Evolutionary conservation across 306 rosid genomes (phyloP), one percentile per base, ranked within the genome.

Genomic region (Casuarina equisetifolia): DNA sequence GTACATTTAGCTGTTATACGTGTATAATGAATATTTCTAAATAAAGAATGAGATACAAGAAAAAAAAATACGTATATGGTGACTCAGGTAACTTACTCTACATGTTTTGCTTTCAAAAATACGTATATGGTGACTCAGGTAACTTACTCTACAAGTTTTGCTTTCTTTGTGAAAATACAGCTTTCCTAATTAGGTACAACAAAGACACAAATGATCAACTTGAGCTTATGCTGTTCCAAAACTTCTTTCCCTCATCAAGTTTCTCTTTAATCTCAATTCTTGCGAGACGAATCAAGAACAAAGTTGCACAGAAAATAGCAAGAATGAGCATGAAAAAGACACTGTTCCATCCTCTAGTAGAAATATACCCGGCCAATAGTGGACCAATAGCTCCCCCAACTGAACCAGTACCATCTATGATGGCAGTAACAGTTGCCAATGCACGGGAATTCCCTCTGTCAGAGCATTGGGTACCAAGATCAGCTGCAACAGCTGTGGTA

Each of bases 391-490:
- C 97, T 71, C 96, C 96, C 72, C 97, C 98, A 75, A 87, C 87
- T 12, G 95, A 93, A 48, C 98, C 98, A 39, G 98, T 93, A 32
- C 98, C 98, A 78, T 93, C 98, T 70, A 93, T 93, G 70, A 93
- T 93, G 25, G 98, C 97, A 17, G 91, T 91, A 40, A 93, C 97
- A 5, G 98, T 93, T 15, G 98, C 98, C 72, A 93, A 79, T 6
- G 97, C 97, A 0, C 97, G 85, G 42, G 98, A 82, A 76, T 75
- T 85, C 58, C 92, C 89, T 72, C 72, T 74, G 46, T 84, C 80
- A 70, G 19, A 5, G 79, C 77, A 80, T 74, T 93, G 96, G 0
- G 91, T 90, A 51, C 97, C 96, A n/a, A 91, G 96, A 86, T 93
- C 98, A 40, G 98, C 85, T 40, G 98, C 96, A 70, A 96, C 99